phyloP scores from a whole-genome alignment of 176 grass and related monocot genomes.

The Carex pumila region DNA sequence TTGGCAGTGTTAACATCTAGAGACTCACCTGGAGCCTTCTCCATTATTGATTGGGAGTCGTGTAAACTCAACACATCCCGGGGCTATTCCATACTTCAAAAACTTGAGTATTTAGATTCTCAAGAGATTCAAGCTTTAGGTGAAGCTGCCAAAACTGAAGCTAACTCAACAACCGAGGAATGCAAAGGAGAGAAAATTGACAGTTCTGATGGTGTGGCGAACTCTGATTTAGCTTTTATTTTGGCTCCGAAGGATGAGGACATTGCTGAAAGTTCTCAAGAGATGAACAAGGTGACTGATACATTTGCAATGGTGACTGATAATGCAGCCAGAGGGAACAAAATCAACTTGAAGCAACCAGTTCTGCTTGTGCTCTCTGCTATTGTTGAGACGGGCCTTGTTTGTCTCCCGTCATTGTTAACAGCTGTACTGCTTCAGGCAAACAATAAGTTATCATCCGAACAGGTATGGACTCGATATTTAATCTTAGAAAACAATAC shows the following conservation, averaged over 20 bases:
- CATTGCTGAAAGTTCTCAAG: conserved; percentile 26
- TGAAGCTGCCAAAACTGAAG: conserved; percentile 16
- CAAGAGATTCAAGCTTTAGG: conserved; percentile 24
- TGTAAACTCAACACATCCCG: conserved; percentile 51
- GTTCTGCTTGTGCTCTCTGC: conserved; percentile 77
- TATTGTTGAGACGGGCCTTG: conserved; percentile 87
- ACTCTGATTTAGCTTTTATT: conserved; percentile 25
- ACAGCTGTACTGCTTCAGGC: conserved; percentile 96
- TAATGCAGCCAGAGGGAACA: conserved; percentile 37
- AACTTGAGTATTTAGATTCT: conserved; percentile 57
- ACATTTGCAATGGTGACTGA: conserved; percentile 11
- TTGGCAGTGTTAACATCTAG: conserved; percentile 83
- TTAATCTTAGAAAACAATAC: neutral
- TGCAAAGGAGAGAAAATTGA: conserved; percentile 26
- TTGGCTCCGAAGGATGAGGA: conserved; percentile 37
- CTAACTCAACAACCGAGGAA: conserved; percentile 28
- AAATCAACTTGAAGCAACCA: conserved; percentile 64
- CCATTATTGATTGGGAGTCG: conserved; percentile 84
- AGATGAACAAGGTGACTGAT: conserved; percentile 40
- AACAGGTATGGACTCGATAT: conserved; percentile 53
- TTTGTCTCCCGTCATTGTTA: conserved; percentile 88
- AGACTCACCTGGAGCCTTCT: conserved; percentile 53
- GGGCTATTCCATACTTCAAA: conserved; percentile 36
- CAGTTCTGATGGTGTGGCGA: conserved; percentile 21
- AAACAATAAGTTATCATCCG: conserved; percentile 81